These are phyloP conservation scores for Didymella sp. DNA, from an alignment of 2,329 filamentous ascomycete species.

Conservation along the genomic window DNA sequence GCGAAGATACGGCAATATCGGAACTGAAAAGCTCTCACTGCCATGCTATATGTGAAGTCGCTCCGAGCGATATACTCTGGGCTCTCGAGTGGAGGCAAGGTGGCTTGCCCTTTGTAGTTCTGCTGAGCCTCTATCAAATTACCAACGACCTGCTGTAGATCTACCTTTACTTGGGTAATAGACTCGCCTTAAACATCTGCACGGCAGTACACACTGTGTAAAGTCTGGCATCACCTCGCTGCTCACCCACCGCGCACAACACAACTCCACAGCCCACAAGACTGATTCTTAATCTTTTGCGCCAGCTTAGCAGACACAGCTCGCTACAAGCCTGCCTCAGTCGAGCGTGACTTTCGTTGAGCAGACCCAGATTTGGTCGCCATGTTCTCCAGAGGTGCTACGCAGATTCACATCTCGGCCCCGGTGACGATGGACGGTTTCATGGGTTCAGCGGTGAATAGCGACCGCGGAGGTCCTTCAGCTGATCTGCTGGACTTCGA, in stretches of 20 bases:
- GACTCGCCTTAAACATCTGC: background rate
- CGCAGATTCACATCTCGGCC: background rate
- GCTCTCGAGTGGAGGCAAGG: background rate
- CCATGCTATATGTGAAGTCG: background rate
- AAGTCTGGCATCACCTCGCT: background rate
- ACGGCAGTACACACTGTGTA: background rate
- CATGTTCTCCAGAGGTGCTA: background rate
- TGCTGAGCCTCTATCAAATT: background rate
- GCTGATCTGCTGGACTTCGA: constrained; percentile 15
- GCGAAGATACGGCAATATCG: background rate
- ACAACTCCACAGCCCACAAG: background rate
- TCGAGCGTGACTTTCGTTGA: background rate
- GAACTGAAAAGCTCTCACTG: background rate
- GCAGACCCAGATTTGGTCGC: background rate
- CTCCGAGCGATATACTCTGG: background rate
- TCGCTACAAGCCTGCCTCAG: background rate
- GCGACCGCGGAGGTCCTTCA: background rate
- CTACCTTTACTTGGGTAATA: background rate
- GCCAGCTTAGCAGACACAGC: background rate
- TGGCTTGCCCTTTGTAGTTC: background rate
- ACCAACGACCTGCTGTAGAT: background rate
- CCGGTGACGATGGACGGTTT: background rate
- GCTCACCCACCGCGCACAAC: background rate
- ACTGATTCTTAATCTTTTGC: no score
- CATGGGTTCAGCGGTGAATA: constrained; percentile 6